Percentiles rank a stretch among this genome's conserved stretches.
Evolutionary conservation across 2,329 filamentous ascomycete species (phyloP).

Genomic region (Myotisia sp.): DNA sequence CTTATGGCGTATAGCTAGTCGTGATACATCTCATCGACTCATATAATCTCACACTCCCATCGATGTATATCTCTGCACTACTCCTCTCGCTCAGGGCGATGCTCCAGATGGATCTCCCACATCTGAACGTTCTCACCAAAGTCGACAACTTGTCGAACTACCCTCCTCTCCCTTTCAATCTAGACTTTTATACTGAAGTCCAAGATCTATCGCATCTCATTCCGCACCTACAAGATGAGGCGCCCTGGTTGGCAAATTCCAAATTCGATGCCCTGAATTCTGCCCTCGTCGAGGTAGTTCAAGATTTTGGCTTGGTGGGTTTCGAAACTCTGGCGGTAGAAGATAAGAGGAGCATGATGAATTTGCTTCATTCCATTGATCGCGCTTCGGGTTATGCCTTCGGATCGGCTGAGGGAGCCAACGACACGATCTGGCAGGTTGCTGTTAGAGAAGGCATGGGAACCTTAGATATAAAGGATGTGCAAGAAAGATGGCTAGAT

Average conservation of each 20-base stretch:
- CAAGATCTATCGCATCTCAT: conserved; percentile 79
- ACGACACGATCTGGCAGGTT: conserved; percentile 94
- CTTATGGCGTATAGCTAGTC: conserved; percentile 52
- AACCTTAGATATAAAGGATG: conserved; percentile 68
- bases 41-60: conserved; percentile 82
- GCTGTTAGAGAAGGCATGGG: conserved; percentile 62
- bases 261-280: conserved; percentile 79
- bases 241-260: conserved; percentile 49
- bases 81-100: conserved; percentile 88
- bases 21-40: conserved; percentile 89
- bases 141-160: conserved; percentile 87
- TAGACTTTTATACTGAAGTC: conserved; percentile 95
- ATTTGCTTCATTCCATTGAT: conserved; percentile 75
- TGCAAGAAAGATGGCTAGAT: conserved; percentile 94
- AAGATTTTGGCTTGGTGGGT: conserved; percentile 75
- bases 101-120: conserved; percentile 94
- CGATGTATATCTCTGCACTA: conserved; percentile 85
- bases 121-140: conserved; percentile 92
- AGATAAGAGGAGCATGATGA: conserved; percentile 95
- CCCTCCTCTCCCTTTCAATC: conserved; percentile 77
- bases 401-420: conserved; percentile 75
- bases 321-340: conserved; percentile 94
- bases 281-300: conserved; percentile 72
- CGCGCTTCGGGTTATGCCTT: conserved; percentile 88
- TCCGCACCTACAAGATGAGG: conserved; percentile 65